phyloP scores from a whole-genome alignment of 1,284 basidiomycete species.

The Heterobasidion parviporum region DNA sequence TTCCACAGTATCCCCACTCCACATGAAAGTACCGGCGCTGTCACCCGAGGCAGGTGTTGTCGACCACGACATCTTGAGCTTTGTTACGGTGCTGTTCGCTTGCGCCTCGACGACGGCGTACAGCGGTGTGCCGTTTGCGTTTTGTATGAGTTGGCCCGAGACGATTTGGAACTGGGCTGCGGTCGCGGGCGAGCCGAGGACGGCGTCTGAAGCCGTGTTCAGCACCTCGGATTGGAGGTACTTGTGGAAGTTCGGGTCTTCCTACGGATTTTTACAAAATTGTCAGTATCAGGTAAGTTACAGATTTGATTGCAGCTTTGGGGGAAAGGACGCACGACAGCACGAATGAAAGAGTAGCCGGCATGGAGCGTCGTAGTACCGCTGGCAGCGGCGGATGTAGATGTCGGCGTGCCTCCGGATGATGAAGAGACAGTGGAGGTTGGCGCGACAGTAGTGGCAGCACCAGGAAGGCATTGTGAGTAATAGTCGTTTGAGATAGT shows the following conservation, averaged over 20 bases:
- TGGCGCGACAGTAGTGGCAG: constrained; percentile 12
- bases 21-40: constrained; percentile 39
- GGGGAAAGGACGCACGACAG: constrained; percentile 34
- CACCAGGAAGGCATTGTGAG: constrained; percentile 16
- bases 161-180: constrained; percentile 51
- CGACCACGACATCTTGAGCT: constrained; percentile 43
- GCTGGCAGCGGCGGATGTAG: constrained; percentile 25
- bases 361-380: constrained; percentile 36
- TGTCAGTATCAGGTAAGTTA: not conserved
- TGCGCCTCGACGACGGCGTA: constrained; percentile 43
- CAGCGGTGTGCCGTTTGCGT: constrained; percentile 29
- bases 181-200: constrained; percentile 38
- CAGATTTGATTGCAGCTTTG: not conserved
- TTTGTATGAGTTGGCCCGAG: constrained; percentile 45
- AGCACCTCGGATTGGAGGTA: constrained; percentile 46
- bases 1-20: constrained; percentile 45
- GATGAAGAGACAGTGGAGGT: constrained; percentile 8
- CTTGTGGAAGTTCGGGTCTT: constrained; percentile 58
- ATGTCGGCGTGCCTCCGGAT: constrained; percentile 17
- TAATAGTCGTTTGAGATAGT: constrained; percentile 36
- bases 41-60: constrained; percentile 32
- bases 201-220: constrained; percentile 37
- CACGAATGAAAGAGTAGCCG: constrained; percentile 52
- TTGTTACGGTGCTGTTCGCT: constrained; percentile 36
- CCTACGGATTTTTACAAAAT: constrained; percentile 20